Base-by-base conservation (phyloP, 768 basidiomycete genomes). In the Termitomyces sp. region DNA sequence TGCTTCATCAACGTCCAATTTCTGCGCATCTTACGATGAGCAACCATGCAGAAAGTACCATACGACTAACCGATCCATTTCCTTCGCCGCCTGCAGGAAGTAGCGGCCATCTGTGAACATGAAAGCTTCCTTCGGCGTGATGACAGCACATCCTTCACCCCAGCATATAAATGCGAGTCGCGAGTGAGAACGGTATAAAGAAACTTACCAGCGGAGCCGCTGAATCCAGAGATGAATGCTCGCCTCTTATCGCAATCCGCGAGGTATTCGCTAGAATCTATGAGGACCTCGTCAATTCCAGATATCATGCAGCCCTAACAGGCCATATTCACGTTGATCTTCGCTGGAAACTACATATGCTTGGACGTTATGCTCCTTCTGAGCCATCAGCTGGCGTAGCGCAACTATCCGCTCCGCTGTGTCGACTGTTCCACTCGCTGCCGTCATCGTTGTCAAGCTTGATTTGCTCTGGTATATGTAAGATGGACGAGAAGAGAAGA, bases 31-130 rank as follows among this genome's bases (percentile, higher is more conserved):
- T 40, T 7, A 29, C 46, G 31, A 32, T 48, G 17, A 48, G 57
- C 8, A 40, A 49, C 54, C 50, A 53, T n/a, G 14, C 2, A 32
- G n/a, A 31, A 46, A 52, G 37, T 25, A 29, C 43, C 20, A 32
- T 5, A 52, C 47, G 6, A 66, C 86, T 71, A 66, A 92, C 93
- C 81, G 63, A 72, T 96, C 94, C 65, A 99, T 77, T 74, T 99
- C 93, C 64, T 94, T 84, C 62, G 83, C 85, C 0, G 97, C 97
- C 74, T 99, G 96, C 37, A 98, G 76, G 69, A 91, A 97, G 70
- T 99, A 99, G 49, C 96, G 78, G 3, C 96, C 97, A 77, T 99
- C 96, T 2, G 96, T 98, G 76, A 96, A 98, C 53, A 97, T 79
- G 63, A 80, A 86, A 0, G 95, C 96, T 4, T 85, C 77, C 34